phyloP scores from a whole-genome alignment of 352 stramenopile genomes.

The Globisporangium ultimum region DNA sequence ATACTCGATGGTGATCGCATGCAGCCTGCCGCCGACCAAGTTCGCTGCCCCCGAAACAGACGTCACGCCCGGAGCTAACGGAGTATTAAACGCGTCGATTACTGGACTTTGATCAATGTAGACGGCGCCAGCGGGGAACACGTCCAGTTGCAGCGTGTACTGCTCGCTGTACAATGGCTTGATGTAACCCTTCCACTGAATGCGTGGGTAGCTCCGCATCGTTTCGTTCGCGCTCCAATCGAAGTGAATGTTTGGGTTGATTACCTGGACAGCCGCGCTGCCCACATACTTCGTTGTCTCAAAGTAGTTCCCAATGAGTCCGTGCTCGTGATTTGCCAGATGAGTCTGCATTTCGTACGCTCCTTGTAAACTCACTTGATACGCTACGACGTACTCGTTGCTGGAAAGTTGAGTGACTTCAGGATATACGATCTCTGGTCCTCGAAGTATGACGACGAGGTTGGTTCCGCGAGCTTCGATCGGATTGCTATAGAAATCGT shows the following conservation, averaged over 20 bases:
- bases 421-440: slow-evolving; percentile 22
- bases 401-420: slow-evolving; percentile 32
- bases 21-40: slow-evolving; percentile 25
- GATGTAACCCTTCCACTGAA: slow-evolving; percentile 47
- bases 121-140: slow-evolving; percentile 21
- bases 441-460: slow-evolving; percentile 30
- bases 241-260: slow-evolving; percentile 36
- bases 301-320: slow-evolving; percentile 40
- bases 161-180: slow-evolving; percentile 34
- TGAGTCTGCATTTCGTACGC: slow-evolving; percentile 46
- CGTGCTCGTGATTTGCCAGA: slow-evolving; percentile 23
- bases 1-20: slow-evolving; percentile 51
- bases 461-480: slow-evolving; percentile 32
- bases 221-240: slow-evolving; percentile 34
- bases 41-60: slow-evolving; percentile 9
- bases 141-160: slow-evolving; percentile 32
- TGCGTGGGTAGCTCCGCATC: slow-evolving; percentile 38
- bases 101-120: slow-evolving; percentile 32
- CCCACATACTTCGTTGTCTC: slow-evolving; percentile 17
- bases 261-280: slow-evolving; percentile 1
- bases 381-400: slow-evolving; percentile 40
- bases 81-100: slow-evolving; percentile 35
- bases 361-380: slow-evolving; percentile 24
- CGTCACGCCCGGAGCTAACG: slow-evolving; percentile 5
- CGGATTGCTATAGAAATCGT: slow-evolving; percentile 42